Evolutionary conservation across 768 basidiomycete species (phyloP).

Genomic region (Lactarius pseudohatsudake): DNA sequence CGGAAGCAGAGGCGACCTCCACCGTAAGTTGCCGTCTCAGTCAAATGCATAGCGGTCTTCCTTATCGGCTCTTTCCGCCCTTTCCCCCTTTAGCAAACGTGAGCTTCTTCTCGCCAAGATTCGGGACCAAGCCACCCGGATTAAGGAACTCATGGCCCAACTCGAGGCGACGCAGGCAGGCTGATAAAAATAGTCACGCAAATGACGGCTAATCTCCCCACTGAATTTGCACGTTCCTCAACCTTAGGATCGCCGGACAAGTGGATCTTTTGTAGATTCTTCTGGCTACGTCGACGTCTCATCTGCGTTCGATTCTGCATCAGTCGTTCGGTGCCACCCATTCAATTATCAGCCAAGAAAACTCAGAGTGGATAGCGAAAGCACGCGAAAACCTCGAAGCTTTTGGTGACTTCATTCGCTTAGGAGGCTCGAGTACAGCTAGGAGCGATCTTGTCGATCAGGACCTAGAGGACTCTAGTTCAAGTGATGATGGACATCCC

Average conservation of each 20-base stretch:
- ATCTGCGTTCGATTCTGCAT: constrained; percentile 8
- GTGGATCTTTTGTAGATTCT: constrained; percentile 16
- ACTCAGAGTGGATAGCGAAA: constrained; percentile 76
- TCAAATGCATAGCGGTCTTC: background rate
- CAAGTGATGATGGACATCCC: constrained; percentile 47
- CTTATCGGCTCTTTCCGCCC: constrained; percentile 7
- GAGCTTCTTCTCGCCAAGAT: constrained; percentile 78
- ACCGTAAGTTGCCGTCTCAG: constrained; percentile 51
- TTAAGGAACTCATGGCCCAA: constrained; percentile 67
- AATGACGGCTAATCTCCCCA: constrained; percentile 23
- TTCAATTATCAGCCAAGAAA: constrained; percentile 46
- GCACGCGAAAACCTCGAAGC: constrained; percentile 68
- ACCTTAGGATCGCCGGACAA: constrained; percentile 29
- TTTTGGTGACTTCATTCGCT: constrained; percentile 65
- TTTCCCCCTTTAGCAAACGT: constrained; percentile 55
- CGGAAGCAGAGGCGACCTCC: constrained; percentile 76
- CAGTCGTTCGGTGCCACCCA: constrained; percentile 22
- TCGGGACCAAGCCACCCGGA: constrained; percentile 69
- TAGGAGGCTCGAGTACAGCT: constrained; percentile 53
- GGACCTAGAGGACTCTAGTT: constrained; percentile 28
- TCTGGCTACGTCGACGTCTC: constrained; percentile 14
- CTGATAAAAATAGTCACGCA: constrained; percentile 21
- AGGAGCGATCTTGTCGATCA: constrained; percentile 43
- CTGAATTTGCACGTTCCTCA: constrained; percentile 28
- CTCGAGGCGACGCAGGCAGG: constrained; percentile 50